Percentiles rank a stretch among this genome's conserved stretches.
phyloP scores from a whole-genome alignment of 805 yeast species.

The Cyberlindnera japonica region DNA sequence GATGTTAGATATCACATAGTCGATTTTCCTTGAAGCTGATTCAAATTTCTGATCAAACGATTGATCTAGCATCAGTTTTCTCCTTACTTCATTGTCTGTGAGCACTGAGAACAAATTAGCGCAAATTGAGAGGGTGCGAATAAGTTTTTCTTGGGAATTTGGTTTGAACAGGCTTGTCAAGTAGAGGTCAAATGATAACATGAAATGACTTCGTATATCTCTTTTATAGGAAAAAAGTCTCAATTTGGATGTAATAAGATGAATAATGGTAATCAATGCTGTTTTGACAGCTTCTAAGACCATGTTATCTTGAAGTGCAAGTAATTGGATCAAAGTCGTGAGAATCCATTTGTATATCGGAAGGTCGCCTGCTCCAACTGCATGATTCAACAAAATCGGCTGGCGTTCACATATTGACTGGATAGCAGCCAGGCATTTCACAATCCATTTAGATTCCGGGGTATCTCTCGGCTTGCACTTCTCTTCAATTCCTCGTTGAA shows the following conservation, averaged over 20 bases:
- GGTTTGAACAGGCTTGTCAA: conserved; percentile 17
- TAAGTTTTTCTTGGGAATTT: conserved; percentile 9
- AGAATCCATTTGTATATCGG: conserved; percentile 23
- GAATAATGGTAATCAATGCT: conserved; percentile 21
- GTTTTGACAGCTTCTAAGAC: conserved; percentile 19
- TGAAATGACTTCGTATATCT: conserved; percentile 16
- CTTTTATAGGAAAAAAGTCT: conserved; percentile 21
- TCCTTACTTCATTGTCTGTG: conserved; percentile 22
- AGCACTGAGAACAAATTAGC: conserved; percentile 23
- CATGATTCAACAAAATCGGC: conserved; percentile 21
- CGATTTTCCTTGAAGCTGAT: conserved; percentile 23
- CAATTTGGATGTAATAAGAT: conserved; percentile 20
- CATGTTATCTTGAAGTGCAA: conserved; percentile 14
- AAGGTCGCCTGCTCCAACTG: conserved; percentile 3
- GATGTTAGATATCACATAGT: conserved; percentile 15
- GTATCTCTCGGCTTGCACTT: conserved; percentile 12
- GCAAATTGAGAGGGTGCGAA: conserved; percentile 15
- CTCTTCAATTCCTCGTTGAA: conserved; percentile 22
- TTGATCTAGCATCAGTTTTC: conserved; percentile 20
- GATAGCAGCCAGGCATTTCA: conserved; percentile 20
- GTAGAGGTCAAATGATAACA: conserved; percentile 15
- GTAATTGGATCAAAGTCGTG: conserved; percentile 17
- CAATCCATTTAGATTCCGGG: conserved; percentile 15
- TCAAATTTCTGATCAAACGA: conserved; percentile 25
- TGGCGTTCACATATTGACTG: conserved; percentile 22